Conservation (phyloP, 2,329 filamentous ascomycete genomes). For the Alternaria ethzedia region DNA sequence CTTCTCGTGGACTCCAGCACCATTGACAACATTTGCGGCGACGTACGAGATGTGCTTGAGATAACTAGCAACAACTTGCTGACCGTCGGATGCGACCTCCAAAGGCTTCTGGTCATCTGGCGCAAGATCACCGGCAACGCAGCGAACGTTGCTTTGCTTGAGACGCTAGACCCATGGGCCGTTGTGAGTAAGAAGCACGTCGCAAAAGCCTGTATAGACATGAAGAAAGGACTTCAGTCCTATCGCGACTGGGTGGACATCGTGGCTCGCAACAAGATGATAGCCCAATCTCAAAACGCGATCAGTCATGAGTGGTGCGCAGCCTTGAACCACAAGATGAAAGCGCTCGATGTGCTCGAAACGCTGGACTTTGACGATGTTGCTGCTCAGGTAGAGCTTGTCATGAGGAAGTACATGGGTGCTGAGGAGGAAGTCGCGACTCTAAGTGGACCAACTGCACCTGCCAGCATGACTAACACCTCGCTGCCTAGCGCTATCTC, state of each 20-base stretch:
- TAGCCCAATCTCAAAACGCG: neutral
- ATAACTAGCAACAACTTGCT: conserved; percentile 5
- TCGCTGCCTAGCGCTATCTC: neutral
- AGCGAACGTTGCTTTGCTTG: neutral
- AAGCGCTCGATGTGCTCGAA: neutral
- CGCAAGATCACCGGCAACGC: neutral
- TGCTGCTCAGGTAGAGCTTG: neutral
- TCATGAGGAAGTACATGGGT: neutral
- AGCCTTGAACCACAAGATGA: neutral
- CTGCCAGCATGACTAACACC: neutral
- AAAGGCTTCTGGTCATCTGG: neutral
- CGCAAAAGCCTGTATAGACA: neutral
- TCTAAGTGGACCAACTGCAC: neutral
- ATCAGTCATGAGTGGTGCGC: neutral
- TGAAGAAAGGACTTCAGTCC: neutral
- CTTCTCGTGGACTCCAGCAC: neutral
- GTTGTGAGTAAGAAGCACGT: neutral
- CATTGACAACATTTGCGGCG: neutral
- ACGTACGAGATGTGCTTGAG: neutral
- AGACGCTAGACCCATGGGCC: neutral
- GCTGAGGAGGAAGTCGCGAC: neutral
- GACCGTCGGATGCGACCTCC: conserved; percentile 1
- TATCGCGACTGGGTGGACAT: neutral
- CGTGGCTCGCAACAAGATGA: neutral
- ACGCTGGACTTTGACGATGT: neutral